Evolutionary conservation across 2,329 filamentous ascomycete species (phyloP).

Genomic region (Alternaria solani): DNA sequence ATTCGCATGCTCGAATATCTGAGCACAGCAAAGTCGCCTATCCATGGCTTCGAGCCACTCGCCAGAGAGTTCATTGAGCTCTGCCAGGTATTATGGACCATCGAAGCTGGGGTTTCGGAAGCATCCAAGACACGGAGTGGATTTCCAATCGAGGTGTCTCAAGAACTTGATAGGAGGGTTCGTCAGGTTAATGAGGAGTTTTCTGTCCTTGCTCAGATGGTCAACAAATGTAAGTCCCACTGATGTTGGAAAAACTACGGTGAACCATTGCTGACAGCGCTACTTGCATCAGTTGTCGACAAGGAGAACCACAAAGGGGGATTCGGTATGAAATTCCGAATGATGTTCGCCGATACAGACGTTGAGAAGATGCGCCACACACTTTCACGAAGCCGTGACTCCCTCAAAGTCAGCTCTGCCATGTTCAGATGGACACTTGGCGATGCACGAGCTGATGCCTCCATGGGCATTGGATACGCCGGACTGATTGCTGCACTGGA

Average conservation of each 20-base stretch:
- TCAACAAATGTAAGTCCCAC: constrained; percentile 55
- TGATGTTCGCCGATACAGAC: constrained; percentile 62
- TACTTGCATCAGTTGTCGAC: constrained; percentile 58
- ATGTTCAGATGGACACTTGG: constrained; percentile 73
- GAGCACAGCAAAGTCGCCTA: constrained; percentile 44
- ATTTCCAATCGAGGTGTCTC: constrained; percentile 67
- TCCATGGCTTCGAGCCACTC: constrained; percentile 59
- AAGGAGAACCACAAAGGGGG: constrained; percentile 67
- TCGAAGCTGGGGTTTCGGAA: constrained; percentile 67
- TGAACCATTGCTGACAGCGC: neutral
- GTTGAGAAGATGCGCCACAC: constrained; percentile 67
- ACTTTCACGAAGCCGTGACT: constrained; percentile 66
- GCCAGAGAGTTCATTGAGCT: constrained; percentile 73
- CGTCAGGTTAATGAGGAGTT: constrained; percentile 69
- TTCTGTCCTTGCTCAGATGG: constrained; percentile 68
- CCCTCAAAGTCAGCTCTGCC: constrained; percentile 69
- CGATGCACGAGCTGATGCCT: constrained; percentile 63
- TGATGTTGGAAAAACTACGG: neutral
- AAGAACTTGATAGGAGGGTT: constrained; percentile 72
- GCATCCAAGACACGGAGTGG: constrained; percentile 58
- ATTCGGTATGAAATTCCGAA: constrained; percentile 69
- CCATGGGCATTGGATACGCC: constrained; percentile 72
- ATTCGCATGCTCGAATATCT: constrained; percentile 52
- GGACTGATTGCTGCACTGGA: constrained; percentile 71
- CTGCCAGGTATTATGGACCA: constrained; percentile 63